Percentiles rank a stretch among this genome's conserved stretches.
Evolutionary conservation across 768 basidiomycete species (phyloP).

Genomic region (Pleurotus cornucopiae): DNA sequence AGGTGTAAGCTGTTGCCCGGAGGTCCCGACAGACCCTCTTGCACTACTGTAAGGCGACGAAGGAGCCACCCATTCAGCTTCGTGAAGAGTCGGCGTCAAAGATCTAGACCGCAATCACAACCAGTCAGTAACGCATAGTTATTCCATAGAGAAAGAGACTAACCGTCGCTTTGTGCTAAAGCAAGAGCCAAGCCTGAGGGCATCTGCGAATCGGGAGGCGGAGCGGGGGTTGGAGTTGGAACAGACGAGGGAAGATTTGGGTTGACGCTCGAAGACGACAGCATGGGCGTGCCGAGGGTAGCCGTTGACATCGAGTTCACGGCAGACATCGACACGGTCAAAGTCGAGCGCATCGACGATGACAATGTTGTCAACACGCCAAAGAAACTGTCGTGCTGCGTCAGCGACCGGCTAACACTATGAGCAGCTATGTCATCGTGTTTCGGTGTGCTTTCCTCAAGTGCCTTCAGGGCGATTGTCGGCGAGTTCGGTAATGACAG

Average conservation of each 20-base stretch:
- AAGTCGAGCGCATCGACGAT: neutral
- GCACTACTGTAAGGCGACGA: too few relatives aligned
- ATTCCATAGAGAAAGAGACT: neutral
- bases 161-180: neutral
- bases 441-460: neutral
- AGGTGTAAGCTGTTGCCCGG: constrained; percentile 1
- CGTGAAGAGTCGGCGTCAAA: neutral
- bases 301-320: neutral
- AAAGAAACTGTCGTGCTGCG: neutral
- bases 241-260: neutral
- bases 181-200: neutral
- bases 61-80: neutral
- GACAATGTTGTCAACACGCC: neutral
- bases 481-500: neutral
- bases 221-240: neutral
- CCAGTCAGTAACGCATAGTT: neutral
- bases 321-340: too few relatives aligned
- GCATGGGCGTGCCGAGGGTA: neutral
- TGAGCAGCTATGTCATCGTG: neutral
- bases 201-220: neutral
- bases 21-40: neutral
- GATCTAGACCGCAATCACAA: neutral
- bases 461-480: neutral
- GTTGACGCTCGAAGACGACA: neutral
- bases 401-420: neutral